Conservation (phyloP, 768 basidiomycete species). For the Sutorius australiensis region DNA sequence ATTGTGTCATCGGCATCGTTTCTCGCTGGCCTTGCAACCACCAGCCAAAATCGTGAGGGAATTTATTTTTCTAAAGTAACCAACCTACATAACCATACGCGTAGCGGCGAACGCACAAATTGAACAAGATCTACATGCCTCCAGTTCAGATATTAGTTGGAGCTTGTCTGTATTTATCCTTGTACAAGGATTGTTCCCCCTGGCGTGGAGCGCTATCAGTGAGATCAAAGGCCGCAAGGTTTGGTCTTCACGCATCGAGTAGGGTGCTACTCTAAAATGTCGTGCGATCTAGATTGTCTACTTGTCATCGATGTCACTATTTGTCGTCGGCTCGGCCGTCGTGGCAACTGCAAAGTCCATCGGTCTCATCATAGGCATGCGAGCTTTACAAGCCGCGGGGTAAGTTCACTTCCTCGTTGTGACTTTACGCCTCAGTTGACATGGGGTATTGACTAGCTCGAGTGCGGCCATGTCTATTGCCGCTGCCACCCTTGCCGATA, state of each 20-base stretch:
- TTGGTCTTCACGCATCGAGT: not conserved
- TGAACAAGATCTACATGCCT: slow-evolving; percentile 56
- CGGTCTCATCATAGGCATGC: slow-evolving; percentile 59
- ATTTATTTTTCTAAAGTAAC: not conserved
- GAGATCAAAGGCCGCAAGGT: slow-evolving; percentile 78
- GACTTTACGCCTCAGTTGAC: not conserved
- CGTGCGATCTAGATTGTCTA: slow-evolving; percentile 46
- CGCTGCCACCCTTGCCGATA: slow-evolving; percentile 75
- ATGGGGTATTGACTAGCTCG: slow-evolving; percentile 36
- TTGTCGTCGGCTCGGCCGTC: slow-evolving; percentile 53
- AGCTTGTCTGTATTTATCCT: slow-evolving; percentile 70
- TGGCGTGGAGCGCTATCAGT: slow-evolving; percentile 67
- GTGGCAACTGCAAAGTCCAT: slow-evolving; percentile 59
- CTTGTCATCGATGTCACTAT: slow-evolving; percentile 48
- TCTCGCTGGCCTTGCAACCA: slow-evolving; percentile 24
- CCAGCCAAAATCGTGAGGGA: slow-evolving; percentile 27
- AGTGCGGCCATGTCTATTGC: slow-evolving; percentile 70
- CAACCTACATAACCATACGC: not conserved
- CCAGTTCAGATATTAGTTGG: slow-evolving; percentile 58
- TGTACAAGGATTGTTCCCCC: slow-evolving; percentile 62
- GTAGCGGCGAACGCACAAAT: slow-evolving; percentile 68
- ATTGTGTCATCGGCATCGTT: slow-evolving; percentile 30
- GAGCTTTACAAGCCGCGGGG: slow-evolving; percentile 63
- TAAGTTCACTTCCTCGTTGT: slow-evolving; percentile 20
- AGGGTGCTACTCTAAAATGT: not conserved